Conservation (phyloP, 192 early-diverging fungal genomes). For the Backusella westeae region DNA sequence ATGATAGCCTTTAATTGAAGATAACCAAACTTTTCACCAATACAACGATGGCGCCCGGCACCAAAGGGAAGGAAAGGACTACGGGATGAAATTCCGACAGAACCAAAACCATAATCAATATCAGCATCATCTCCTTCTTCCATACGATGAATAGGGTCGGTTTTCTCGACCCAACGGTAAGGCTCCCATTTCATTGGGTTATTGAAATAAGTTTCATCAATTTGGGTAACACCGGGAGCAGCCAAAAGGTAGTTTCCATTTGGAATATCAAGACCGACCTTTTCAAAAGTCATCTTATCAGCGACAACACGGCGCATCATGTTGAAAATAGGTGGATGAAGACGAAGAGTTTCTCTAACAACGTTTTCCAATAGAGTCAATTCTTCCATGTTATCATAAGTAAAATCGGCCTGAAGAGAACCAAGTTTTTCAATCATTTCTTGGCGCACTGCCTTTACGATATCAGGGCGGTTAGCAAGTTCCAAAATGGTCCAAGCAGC, state of each 20-base stretch:
- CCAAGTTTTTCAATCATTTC: constrained; percentile 72
- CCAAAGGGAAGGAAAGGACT: constrained; percentile 94
- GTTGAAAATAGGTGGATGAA: constrained; percentile 90
- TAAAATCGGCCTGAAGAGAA: constrained; percentile 47
- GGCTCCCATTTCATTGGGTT: constrained; percentile 82
- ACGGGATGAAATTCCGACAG: constrained; percentile 61
- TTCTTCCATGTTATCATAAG: constrained; percentile 74
- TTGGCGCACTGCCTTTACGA: constrained; percentile 61
- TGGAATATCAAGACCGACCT: constrained; percentile 82
- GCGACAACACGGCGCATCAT: constrained; percentile 89
- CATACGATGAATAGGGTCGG: constrained; percentile 51
- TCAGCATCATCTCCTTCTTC: constrained; percentile 48
- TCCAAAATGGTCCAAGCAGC: constrained; percentile 88
- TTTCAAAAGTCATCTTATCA: constrained; percentile 60
- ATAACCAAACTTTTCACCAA: constrained; percentile 95
- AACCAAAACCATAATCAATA: constrained; percentile 78
- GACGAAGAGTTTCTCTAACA: constrained; percentile 89
- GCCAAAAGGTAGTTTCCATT: constrained; percentile 86
- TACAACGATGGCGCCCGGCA: constrained; percentile 95
- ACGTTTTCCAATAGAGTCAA: constrained; percentile 73
- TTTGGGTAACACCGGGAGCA: constrained; percentile 74
- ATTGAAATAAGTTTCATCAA: constrained; percentile 77
- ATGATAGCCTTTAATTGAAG: constrained; percentile 94
- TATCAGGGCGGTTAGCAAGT: constrained; percentile 71
- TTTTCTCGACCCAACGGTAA: constrained; percentile 65